These are phyloP conservation scores for Diplodia sapinea DNA, from an alignment of 2,329 filamentous ascomycete species.

Conservation along the genomic window DNA sequence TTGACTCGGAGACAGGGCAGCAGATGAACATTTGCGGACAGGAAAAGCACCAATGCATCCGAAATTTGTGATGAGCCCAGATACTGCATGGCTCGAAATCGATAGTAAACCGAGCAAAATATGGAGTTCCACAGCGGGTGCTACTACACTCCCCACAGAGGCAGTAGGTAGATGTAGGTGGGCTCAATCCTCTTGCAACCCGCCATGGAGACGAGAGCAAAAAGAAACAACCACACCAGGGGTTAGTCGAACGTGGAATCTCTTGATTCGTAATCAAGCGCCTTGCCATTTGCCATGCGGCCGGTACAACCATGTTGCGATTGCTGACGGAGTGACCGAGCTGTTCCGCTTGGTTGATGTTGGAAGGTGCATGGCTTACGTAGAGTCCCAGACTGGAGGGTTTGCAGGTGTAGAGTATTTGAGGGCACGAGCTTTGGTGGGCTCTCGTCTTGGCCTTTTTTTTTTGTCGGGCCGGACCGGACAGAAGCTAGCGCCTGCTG, in stretches of 20 bases:
- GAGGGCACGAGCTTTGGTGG: neutral
- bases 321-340: neutral
- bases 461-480: neutral
- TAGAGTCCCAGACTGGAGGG: neutral
- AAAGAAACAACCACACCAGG: conserved; percentile 31
- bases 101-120: too few species aligned
- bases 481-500: neutral
- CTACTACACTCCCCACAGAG: too few species aligned
- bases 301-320: neutral
- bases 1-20: neutral
- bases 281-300: conserved; percentile 62
- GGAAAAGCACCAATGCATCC: neutral
- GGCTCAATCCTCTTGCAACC: too few species aligned
- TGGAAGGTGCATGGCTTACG: neutral
- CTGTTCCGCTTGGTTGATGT: neutral
- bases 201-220: neutral
- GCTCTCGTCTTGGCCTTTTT: neutral
- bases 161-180: too few species aligned
- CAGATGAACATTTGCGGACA: neutral
- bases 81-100: too few species aligned
- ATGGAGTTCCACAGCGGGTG: too few species aligned
- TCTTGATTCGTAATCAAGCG: conserved; percentile 62
- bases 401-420: neutral
- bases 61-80: too few species aligned
- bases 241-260: conserved; percentile 42